These are phyloP conservation scores for Dujonia santamariae DNA, from an alignment of 1,139 yeast genomes.

Conservation along the genomic window DNA sequence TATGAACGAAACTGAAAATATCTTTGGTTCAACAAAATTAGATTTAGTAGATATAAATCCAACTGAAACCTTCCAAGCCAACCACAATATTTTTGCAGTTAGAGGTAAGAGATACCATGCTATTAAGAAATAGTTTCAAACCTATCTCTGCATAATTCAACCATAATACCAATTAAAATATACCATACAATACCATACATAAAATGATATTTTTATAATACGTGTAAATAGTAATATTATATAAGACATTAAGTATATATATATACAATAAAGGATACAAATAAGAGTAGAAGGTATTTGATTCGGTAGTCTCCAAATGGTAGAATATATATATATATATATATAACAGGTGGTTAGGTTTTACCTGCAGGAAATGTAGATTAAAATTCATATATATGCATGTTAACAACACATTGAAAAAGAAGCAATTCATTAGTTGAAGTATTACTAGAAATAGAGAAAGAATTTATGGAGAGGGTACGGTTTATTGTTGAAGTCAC, in stretches of 20 bases:
- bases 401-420: neutral
- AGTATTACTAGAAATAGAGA: neutral
- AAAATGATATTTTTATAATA: too few relatives aligned
- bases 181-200: too few relatives aligned
- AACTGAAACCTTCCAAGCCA: slow-evolving; percentile 88
- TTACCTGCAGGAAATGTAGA: neutral
- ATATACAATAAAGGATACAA: neutral
- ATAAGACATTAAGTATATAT: neutral
- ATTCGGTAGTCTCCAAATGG: too few relatives aligned
- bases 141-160: too few relatives aligned
- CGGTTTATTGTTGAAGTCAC: slow-evolving; percentile 3
- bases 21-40: slow-evolving; percentile 86
- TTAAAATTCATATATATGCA: neutral
- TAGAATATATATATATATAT: too few relatives aligned
- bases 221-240: too few relatives aligned
- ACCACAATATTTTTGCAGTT: slow-evolving; percentile 83
- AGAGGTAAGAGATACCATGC: slow-evolving; percentile 98
- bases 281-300: neutral
- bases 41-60: slow-evolving; percentile 91
- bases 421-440: neutral
- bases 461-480: neutral
- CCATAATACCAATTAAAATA: too few relatives aligned
- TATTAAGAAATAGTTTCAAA: slow-evolving; percentile 32
- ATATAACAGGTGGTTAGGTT: neutral
- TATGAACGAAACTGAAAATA: slow-evolving; percentile 69